Evolutionary conservation across 1,139 yeast species (phyloP).

Genomic region (Candida dubliniensis): DNA sequence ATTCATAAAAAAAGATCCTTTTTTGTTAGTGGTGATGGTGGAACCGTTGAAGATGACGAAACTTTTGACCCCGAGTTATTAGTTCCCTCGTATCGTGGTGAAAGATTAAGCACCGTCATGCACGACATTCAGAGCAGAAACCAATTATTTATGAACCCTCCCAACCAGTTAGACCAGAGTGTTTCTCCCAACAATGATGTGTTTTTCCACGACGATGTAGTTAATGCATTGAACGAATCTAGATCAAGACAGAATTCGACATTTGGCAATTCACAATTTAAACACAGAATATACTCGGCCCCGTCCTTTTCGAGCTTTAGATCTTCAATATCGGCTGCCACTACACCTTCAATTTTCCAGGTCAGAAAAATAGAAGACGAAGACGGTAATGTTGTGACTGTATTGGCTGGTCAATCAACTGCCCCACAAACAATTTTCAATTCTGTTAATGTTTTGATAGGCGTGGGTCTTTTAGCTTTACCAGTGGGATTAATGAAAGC

Average conservation of each 20-base stretch:
- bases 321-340: conserved; percentile 36
- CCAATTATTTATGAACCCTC: conserved; percentile 25
- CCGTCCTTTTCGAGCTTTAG: conserved; percentile 40
- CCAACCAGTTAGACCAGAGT: conserved; percentile 14
- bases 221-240: conserved; percentile 28
- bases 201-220: conserved; percentile 42
- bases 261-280: conserved; percentile 15
- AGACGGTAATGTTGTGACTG: conserved; percentile 73
- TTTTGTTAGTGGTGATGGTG: conserved; percentile 24
- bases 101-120: conserved; percentile 58
- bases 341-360: conserved; percentile 55
- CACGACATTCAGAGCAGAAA: conserved; percentile 33
- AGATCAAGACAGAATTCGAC: conserved; percentile 34
- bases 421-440: conserved; percentile 52
- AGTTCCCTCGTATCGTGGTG: conserved; percentile 65
- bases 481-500: conserved; percentile 50
- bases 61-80: conserved; percentile 70
- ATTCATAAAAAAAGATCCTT: conserved; percentile 46
- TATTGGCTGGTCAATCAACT: conserved; percentile 75
- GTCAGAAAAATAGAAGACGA: conserved; percentile 67
- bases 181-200: conserved; percentile 32
- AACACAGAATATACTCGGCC: conserved; percentile 22
- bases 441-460: conserved; percentile 48
- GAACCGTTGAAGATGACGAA: conserved; percentile 49
- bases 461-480: conserved; percentile 50